Evolutionary conservation across 139 green algal genomes (phyloP).

Genomic region (Coelastrella sp.): DNA sequence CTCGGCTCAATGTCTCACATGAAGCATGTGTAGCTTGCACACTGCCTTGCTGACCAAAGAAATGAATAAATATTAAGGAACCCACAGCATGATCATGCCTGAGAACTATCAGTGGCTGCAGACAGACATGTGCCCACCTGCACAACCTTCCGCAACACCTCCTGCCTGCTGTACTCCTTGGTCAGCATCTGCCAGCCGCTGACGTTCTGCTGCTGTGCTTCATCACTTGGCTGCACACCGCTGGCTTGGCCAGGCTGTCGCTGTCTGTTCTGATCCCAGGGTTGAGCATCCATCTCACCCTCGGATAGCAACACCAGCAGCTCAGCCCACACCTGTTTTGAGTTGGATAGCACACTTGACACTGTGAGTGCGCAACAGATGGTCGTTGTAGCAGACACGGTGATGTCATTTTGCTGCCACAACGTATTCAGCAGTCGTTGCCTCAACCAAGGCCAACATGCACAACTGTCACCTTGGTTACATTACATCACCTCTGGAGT

Average conservation of each 20-base stretch:
- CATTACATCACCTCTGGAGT: no score
- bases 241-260: neutral
- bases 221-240: neutral
- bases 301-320: conserved; percentile 33
- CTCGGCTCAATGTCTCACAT: no score
- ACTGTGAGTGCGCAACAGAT: neutral
- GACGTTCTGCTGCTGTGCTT: neutral
- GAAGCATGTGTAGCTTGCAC: no score
- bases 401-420: neutral
- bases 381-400: neutral
- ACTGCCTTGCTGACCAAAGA: no score
- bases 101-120: no score
- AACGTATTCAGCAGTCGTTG: no score
- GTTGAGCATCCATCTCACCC: conserved; percentile 14
- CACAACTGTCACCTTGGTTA: no score
- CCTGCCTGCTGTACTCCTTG: conserved; percentile 55
- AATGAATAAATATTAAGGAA: no score
- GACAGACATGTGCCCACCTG: conserved; percentile 24
- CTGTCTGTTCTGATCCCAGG: conserved; percentile 28
- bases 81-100: no score
- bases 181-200: conserved; percentile 57
- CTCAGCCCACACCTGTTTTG: conserved; percentile 40
- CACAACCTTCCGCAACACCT: conserved; percentile 56
- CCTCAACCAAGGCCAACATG: no score
- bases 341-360: no score